phyloP scores from a whole-genome alignment of 345 rosid species.

The Adansonia digitata region DNA sequence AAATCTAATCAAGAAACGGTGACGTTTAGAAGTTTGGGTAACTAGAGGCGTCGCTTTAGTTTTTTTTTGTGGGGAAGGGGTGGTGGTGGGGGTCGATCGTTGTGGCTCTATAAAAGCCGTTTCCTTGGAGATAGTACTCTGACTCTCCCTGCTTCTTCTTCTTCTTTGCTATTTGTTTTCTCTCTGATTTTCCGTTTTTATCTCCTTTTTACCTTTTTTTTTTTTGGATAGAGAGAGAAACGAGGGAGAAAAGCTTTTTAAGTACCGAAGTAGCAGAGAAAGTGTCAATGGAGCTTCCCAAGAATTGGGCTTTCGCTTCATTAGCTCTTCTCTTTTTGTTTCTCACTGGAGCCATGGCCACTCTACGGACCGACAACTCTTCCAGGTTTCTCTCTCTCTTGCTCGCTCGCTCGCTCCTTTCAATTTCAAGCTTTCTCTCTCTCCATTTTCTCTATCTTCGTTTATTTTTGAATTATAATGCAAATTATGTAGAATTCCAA shows the following conservation, averaged over 20 bases:
- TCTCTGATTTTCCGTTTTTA: background rate
- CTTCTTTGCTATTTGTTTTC: background rate
- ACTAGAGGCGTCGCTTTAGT: constrained; percentile 27
- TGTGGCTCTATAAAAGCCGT: constrained; percentile 42
- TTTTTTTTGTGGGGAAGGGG: no score
- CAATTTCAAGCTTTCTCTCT: constrained; percentile 28
- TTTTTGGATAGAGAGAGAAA: constrained; percentile 12
- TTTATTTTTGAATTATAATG: background rate
- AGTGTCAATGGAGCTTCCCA: constrained; percentile 40
- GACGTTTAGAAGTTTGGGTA: background rate
- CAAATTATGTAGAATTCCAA: background rate
- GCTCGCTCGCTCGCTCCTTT: no score
- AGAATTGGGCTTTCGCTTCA: constrained; percentile 20
- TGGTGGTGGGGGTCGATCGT: no score
- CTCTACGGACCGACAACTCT: constrained; percentile 24
- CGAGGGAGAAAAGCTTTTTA: background rate
- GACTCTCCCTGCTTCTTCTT: constrained; percentile 23
- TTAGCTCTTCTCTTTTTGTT: constrained; percentile 27
- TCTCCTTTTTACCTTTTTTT: constrained; percentile 11
- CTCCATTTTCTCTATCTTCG: background rate
- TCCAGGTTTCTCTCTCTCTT: constrained; percentile 30
- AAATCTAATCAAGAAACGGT: no score
- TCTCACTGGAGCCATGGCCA: constrained; percentile 32
- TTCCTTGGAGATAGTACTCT: constrained; percentile 40
- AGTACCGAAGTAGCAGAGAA: constrained; percentile 7